Evolutionary conservation across 2,329 filamentous ascomycete genomes (phyloP), one percentile per base, ranked within the genome.

Genomic region (Periglandula ipomoeae): DNA sequence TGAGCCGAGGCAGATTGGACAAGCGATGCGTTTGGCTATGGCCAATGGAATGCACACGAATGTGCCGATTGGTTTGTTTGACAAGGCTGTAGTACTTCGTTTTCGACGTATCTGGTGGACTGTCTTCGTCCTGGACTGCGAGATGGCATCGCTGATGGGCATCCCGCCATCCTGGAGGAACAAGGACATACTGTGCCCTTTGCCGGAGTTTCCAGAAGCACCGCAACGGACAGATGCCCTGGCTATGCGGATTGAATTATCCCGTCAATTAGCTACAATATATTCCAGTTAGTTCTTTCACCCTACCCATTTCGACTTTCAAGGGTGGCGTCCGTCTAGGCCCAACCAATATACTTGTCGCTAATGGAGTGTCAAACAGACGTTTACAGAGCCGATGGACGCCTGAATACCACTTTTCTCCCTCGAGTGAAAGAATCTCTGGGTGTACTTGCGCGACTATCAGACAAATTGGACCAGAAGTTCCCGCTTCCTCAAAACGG

Each of bases 41-140:
- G 66, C 64, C 0, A 64, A 75, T 45, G 75, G 75, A 1, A 71
- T 78, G 68, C 74, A 78, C 49, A 75, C 72, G 0, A 65, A 75
- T 24, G 74, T 78, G 71, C 69, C 67, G 0, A 61, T 62, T 0
- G 59, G 65, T 2, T 62, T 71, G 20, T 52, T 76, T 0, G 68
- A 69, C 0, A 65, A 69, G 1, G 51, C 56, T 0, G 54, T 66
- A 1, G 68, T 74, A 0, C 66, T 77, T 50, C 59, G 75, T 45
- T 72, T 69, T 46, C 70, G 73, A 1, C 69, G 68, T 30, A 64
- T 74, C 9, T 79, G 74, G 73, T 78, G 74, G 74, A 78, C 75
- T 0, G 65, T 76, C 0, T 77, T 75, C 37, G 64, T 78, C 1
- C 58, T 78, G 1, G 75, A 78, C 47, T 66, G 74, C 2, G 69